These are phyloP conservation scores for Takashimella koratensis DNA, from an alignment of 1,284 basidiomycete species.

Conservation along the genomic window DNA sequence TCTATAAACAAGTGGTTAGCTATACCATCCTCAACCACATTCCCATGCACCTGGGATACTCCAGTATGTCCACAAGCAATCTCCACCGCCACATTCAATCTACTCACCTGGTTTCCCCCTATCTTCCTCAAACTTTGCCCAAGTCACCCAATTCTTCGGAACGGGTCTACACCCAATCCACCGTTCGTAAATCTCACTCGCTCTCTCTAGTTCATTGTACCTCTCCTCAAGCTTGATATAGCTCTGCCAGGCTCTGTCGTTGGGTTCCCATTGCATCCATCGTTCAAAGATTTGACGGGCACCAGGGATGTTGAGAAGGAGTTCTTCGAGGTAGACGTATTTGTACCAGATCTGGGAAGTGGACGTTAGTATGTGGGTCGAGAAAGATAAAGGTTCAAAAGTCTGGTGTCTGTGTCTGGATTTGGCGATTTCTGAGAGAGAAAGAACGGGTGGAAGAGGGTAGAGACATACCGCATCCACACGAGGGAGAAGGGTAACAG, in stretches of 20 bases:
- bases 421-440: no score
- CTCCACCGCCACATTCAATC: not conserved
- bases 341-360: conserved; percentile 84
- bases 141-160: conserved; percentile 93
- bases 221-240: conserved; percentile 96
- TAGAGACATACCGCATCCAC: conserved; percentile 59
- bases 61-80: not conserved
- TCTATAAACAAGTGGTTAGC: conserved; percentile 51
- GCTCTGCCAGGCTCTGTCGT: conserved; percentile 98
- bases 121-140: conserved; percentile 96
- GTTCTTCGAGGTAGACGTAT: conserved; percentile 96
- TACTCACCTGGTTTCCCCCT: conserved; percentile 58
- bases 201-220: conserved; percentile 86
- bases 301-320: conserved; percentile 91
- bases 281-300: conserved; percentile 96
- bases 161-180: conserved; percentile 92
- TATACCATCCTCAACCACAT: no score
- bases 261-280: conserved; percentile 99
- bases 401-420: not conserved
- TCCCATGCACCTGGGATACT: no score
- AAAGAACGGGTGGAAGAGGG: conserved; percentile 9
- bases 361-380: not conserved
- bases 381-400: not conserved
- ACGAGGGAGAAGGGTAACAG: conserved; percentile 90
- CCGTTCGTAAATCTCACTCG: conserved; percentile 88